These are phyloP conservation scores for Mortierella sp. DNA, from an alignment of 371 early-diverging fungal species.

Conservation along the genomic window DNA sequence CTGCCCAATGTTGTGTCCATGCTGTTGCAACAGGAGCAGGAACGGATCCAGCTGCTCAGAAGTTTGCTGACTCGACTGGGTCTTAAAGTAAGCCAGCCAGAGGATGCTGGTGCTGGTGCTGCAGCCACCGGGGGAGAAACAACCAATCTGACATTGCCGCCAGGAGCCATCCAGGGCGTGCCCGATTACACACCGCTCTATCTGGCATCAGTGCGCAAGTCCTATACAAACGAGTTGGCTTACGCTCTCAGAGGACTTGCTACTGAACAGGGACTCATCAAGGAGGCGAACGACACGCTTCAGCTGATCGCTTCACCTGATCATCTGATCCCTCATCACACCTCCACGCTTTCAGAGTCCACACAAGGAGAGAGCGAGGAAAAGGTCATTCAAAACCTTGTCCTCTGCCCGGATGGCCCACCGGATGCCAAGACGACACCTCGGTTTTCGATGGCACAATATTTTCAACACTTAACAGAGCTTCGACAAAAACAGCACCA, in stretches of 20 bases:
- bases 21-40: conserved; percentile 58
- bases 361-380: conserved; percentile 37
- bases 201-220: conserved; percentile 58
- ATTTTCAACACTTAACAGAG: conserved; percentile 37
- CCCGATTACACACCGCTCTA: conserved; percentile 67
- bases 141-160: conserved; percentile 35
- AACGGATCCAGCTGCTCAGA: conserved; percentile 62
- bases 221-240: conserved; percentile 35
- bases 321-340: conserved; percentile 22
- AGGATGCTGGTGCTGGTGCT: neutral
- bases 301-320: conserved; percentile 43
- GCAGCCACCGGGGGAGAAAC: neutral
- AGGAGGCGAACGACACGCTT: conserved; percentile 59
- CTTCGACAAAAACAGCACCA: conserved; percentile 20
- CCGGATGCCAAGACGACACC: conserved; percentile 55
- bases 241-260: conserved; percentile 35
- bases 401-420: conserved; percentile 33
- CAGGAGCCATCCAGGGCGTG: conserved; percentile 50
- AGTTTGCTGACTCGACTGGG: conserved; percentile 65
- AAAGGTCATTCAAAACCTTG: conserved; percentile 38
- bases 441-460: conserved; percentile 57
- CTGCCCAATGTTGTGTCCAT: conserved; percentile 56
- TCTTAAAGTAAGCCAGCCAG: conserved; percentile 54
- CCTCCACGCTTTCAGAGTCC: conserved; percentile 9
- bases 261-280: conserved; percentile 21